Percentiles rank a stretch among this genome's conserved stretches.
These are phyloP conservation scores for Microstegium vimineum DNA, from an alignment of 176 grass and related monocot genomes.

Conservation along the genomic window DNA sequence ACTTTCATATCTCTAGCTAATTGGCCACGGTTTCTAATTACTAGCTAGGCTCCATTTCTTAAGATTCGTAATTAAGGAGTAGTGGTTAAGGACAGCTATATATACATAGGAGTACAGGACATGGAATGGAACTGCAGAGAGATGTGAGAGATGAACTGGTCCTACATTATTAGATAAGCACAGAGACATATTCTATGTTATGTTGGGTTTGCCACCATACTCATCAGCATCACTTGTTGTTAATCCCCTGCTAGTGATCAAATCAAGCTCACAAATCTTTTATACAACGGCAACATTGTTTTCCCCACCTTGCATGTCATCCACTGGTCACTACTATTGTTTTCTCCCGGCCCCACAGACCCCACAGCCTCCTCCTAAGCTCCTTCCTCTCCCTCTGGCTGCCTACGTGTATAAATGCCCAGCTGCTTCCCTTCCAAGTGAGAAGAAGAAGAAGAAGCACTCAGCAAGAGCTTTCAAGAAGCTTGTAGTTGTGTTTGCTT, in stretches of 20 bases:
- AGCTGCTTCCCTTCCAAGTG: slow-evolving; percentile 27
- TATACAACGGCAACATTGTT: slow-evolving; percentile 20
- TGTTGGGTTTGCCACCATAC: slow-evolving; percentile 33
- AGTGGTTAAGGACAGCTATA: not conserved
- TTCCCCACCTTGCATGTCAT: slow-evolving; percentile 18
- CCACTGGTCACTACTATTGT: not conserved
- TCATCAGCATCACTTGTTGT: slow-evolving; percentile 25
- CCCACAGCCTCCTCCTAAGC: not conserved
- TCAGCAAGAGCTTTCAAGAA: slow-evolving; percentile 17
- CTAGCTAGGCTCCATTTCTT: slow-evolving; percentile 2
- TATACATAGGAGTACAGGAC: not conserved
- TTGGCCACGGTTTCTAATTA: not conserved
- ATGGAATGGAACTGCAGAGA: slow-evolving; percentile 2
- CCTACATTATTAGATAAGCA: slow-evolving; percentile 40
- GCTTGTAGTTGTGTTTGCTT: not conserved
- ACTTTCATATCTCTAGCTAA: too few relatives aligned
- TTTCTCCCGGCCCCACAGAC: slow-evolving; percentile 19
- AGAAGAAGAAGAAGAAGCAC: slow-evolving; percentile 20
- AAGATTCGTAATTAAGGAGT: not conserved
- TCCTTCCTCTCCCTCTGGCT: not conserved
- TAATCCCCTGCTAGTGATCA: slow-evolving; percentile 28
- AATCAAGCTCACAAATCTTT: slow-evolving; percentile 44
- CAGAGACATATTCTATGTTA: slow-evolving; percentile 27
- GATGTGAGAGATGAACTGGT: slow-evolving; percentile 23
- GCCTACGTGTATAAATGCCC: slow-evolving; percentile 42